Evolutionary conservation across 257 asterid species (phyloP), one percentile per base, ranked within the genome.

Genomic region (Cruciata laevipes): DNA sequence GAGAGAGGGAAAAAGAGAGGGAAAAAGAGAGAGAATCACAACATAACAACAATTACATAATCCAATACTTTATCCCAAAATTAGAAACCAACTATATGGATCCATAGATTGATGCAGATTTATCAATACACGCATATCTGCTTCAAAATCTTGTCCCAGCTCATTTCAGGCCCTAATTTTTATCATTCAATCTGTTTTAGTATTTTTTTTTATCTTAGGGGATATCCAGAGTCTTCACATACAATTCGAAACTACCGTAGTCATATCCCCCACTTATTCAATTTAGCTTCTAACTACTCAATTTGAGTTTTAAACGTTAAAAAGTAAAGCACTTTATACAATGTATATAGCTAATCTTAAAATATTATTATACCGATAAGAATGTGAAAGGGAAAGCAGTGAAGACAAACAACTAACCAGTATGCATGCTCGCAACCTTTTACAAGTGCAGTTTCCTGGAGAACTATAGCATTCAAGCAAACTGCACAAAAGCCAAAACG

Each of bases 391-490:
- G 12, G 13, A 58, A n/a, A 38, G 0, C 25, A n/a, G 13, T 68
- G n/a, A 32, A 33, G 32, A 63, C 31, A 68, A 74, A 83, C 5
- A 0, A 88, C 97, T 76, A 84, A 93, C 99, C 97, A 93, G 92
- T 90, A 88, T 74, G 95, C 94, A 70, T 93, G 99, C 92, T 93
- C 96, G 95, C 99, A 93, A 77, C 99, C 96, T 90, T 93, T 93
- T 70, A 93, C 89, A 70, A 93, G 89, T 44, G 97, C 99, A 55
- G 95, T 90, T 76, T 93, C 96, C 72, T 89, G 86, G 58, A 90
- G 95, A 68, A 59, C 68, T 64, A 93, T 90, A 81, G 80, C 83
- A 75, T 85, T 77, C 82, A 88, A 78, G 76, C 99, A 93, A 70
- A 93, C 82, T 13, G 97, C 90, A 76, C 99, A 93, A 61, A 70